Evolutionary conservation across 345 rosid genomes (phyloP).

Genomic region (Syzygium aromaticum): DNA sequence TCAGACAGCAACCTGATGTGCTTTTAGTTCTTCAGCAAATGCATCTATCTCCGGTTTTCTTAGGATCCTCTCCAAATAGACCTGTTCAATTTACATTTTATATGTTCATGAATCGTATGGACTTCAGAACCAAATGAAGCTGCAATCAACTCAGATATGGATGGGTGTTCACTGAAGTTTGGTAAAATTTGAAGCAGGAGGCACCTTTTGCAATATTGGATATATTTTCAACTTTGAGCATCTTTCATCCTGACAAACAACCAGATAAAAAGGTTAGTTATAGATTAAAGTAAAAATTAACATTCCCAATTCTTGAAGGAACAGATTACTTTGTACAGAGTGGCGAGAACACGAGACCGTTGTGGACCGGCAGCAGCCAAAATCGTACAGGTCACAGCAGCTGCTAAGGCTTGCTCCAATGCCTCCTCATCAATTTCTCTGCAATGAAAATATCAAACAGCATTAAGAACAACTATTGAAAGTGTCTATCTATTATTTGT

Average conservation of each 20-base stretch:
- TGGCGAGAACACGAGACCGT: slow-evolving; percentile 96
- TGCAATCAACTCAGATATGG: not conserved
- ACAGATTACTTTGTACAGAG: slow-evolving; percentile 66
- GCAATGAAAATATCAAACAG: slow-evolving; percentile 1
- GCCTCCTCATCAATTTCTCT: slow-evolving; percentile 95
- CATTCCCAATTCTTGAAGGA: not conserved
- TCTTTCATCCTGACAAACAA: slow-evolving; percentile 74
- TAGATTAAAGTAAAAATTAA: not conserved
- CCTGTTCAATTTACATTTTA: slow-evolving; percentile 34
- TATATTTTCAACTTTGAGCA: slow-evolving; percentile 92
- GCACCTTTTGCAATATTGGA: slow-evolving; percentile 91
- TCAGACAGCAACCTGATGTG: slow-evolving; percentile 64
- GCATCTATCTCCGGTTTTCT: slow-evolving; percentile 97
- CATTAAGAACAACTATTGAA: not conserved
- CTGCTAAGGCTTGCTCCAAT: slow-evolving; percentile 82
- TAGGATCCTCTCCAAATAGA: slow-evolving; percentile 87
- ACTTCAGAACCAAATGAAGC: not conserved
- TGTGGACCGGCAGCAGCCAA: slow-evolving; percentile 99
- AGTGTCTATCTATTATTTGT: not conserved
- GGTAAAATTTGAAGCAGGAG: not conserved
- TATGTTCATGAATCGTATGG: not conserved
- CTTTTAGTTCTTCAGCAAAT: slow-evolving; percentile 83
- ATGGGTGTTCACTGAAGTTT: not conserved
- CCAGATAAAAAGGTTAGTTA: slow-evolving; percentile 2
- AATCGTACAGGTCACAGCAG: slow-evolving; percentile 97